A percentile compares a stretch with the other conserved stretches of the same genome.
Evolutionary conservation across 2,329 filamentous ascomycete genomes (phyloP).

Genomic region (Colletotrichum destructivum): DNA sequence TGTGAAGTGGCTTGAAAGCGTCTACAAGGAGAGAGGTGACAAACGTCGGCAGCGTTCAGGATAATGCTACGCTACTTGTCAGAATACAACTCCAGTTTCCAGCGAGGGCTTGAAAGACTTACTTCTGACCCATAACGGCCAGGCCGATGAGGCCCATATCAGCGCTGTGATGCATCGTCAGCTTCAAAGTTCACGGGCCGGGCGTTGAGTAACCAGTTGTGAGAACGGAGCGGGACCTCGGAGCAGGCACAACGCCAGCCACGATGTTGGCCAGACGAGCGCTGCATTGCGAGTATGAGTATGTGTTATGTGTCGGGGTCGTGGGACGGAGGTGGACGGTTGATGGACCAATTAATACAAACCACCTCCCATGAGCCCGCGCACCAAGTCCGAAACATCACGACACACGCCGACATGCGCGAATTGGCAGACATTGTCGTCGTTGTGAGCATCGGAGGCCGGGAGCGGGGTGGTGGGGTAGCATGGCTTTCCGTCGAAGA

Average conservation of each 20-base stretch:
- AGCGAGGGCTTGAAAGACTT: slow-evolving; percentile 53
- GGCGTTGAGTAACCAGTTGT: slow-evolving; percentile 24
- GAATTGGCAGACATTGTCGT: slow-evolving; percentile 52
- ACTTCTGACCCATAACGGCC: slow-evolving; percentile 79
- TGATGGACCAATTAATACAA: background rate
- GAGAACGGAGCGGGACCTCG: slow-evolving; percentile 56
- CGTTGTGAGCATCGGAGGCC: slow-evolving; percentile 43
- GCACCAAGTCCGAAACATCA: slow-evolving; percentile 7
- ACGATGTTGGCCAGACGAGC: slow-evolving; percentile 80
- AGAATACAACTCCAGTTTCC: slow-evolving; percentile 14
- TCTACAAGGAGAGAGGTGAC: background rate
- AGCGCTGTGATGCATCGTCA: slow-evolving; percentile 75
- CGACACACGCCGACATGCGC: slow-evolving; percentile 47
- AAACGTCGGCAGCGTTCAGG: slow-evolving; percentile 83
- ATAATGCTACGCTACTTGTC: slow-evolving; percentile 81
- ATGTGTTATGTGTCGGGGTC: slow-evolving; percentile 15
- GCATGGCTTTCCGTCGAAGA: slow-evolving; percentile 36
- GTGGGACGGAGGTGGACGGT: slow-evolving; percentile 16
- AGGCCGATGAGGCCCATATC: slow-evolving; percentile 94
- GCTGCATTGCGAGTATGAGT: slow-evolving; percentile 59
- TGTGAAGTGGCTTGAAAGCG: background rate
- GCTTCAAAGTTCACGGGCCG: slow-evolving; percentile 55
- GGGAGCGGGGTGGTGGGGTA: slow-evolving; percentile 60
- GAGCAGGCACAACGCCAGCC: slow-evolving; percentile 46
- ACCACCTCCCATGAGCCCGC: slow-evolving; percentile 24